Evolutionary conservation across 805 yeast species (phyloP).

Genomic region (Candida insectalens): DNA sequence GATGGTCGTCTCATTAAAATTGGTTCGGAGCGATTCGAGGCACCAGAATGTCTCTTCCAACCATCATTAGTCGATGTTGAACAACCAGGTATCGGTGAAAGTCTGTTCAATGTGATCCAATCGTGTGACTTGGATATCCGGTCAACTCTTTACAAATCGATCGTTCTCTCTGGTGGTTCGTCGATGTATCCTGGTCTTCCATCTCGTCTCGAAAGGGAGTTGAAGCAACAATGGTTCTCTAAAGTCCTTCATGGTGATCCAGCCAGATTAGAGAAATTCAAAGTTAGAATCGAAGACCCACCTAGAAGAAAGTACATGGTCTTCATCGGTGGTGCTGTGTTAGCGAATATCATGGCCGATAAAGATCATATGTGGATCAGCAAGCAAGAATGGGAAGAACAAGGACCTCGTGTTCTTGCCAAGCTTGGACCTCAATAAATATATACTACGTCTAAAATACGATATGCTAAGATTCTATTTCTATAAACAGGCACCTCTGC

Average conservation of each 20-base stretch:
- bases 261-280: constrained; percentile 77
- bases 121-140: constrained; percentile 92
- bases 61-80: constrained; percentile 92
- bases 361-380: constrained; percentile 98
- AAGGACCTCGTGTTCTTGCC: constrained; percentile 74
- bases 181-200: constrained; percentile 99
- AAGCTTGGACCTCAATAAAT: constrained; percentile 85
- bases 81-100: constrained; percentile 94
- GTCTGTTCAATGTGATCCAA: constrained; percentile 85
- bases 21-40: constrained; percentile 93
- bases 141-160: constrained; percentile 78
- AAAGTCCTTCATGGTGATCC: constrained; percentile 84
- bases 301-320: constrained; percentile 99
- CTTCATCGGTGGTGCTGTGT: constrained; percentile 95
- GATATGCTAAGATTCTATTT: no score
- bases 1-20: constrained; percentile 92
- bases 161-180: constrained; percentile 95
- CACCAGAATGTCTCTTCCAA: constrained; percentile 95
- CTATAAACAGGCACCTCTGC: no score
- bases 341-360: constrained; percentile 96
- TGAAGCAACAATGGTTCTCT: constrained; percentile 93
- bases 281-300: constrained; percentile 95
- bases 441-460: neutral
- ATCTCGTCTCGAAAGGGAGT: constrained; percentile 86
- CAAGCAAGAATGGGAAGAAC: constrained; percentile 96